Evolutionary conservation across 345 rosid genomes (phyloP), one percentile per base, ranked within the genome.

Genomic region (Noccaea caerulescens): DNA sequence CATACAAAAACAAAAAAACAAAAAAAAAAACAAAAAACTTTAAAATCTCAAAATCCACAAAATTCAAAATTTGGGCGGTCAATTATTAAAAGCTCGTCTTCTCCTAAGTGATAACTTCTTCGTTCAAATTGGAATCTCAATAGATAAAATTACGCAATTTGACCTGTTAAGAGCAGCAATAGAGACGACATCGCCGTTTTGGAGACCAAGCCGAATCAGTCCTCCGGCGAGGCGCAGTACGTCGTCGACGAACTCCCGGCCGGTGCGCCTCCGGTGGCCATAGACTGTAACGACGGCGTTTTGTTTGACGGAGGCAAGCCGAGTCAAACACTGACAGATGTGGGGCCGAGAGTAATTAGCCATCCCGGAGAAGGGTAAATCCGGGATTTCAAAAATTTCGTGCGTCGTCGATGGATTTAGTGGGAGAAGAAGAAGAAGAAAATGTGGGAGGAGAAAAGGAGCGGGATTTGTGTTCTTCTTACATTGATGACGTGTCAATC

Each of bases 121-220:
- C 1, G 14, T 43, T 43, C 7, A 32, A 14, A 45, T 32, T 43
- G 1, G 51, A 44, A 1, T 12, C 1, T 62, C 5, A 23, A 23
- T 33, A 41, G 41, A 43, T 63, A 44, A 20, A 20, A 13, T 34
- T 4, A 38, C 14, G 44, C 36, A 30, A 30, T 27, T 33, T 0
- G 53, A 90, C 98, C 96, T 90, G 84, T 88, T 93, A 23, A 82
- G 81, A 36, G 96, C 89, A 63, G 88, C 82, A 51, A 90, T 77
- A 27, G 88, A 83, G 41, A 93, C 92, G 46, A 90, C 81, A 44
- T 87, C 87, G 0, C 93, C 90, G 38, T 72, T 77, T 4, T 56
- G 66, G 18, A 93, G 55, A 52, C 96, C 93, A 10, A 84, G 82
- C 41, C 77, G 71, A 61, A 65, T 61, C 56, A 93, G 78, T 20